A percentile compares a stretch with the other conserved stretches of the same genome.
Evolutionary conservation across 495 filamentous ascomycete species (phyloP).

Genomic region (Cercophora samala): DNA sequence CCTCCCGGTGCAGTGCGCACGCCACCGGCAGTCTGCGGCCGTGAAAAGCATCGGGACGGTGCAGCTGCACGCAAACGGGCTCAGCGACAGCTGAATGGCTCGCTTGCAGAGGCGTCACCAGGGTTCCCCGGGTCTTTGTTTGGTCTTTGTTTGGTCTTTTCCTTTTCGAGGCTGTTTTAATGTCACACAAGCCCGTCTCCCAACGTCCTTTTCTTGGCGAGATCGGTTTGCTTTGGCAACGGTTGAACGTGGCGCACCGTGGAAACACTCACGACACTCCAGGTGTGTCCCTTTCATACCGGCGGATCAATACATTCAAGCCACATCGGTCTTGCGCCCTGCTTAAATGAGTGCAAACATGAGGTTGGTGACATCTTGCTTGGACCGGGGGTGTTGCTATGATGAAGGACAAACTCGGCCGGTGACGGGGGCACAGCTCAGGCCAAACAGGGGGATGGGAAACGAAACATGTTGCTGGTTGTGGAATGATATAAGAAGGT

Average conservation of each 20-base stretch:
- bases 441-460: background rate
- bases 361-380: background rate
- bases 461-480: background rate
- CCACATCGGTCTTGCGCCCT: constrained; percentile 1
- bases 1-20: constrained; percentile 1
- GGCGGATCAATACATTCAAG: constrained; percentile 1
- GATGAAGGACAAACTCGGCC: background rate
- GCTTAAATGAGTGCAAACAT: background rate
- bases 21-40: constrained; percentile 8
- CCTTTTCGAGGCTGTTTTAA: background rate
- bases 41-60: constrained; percentile 8
- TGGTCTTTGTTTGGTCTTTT: background rate
- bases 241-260: background rate
- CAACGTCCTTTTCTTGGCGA: background rate
- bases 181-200: background rate
- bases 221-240: constrained; percentile 7
- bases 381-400: background rate
- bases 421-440: background rate
- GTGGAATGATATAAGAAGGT: constrained; percentile 10
- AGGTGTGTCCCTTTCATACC: constrained; percentile 1
- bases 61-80: constrained; percentile 10
- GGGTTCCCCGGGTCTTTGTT: constrained; percentile 5
- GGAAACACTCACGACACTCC: background rate
- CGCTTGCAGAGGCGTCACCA: background rate
- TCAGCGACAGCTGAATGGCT: constrained; percentile 2